Conservation (phyloP, 331 rosid genomes). For the Pyracantha coccinea region DNA sequence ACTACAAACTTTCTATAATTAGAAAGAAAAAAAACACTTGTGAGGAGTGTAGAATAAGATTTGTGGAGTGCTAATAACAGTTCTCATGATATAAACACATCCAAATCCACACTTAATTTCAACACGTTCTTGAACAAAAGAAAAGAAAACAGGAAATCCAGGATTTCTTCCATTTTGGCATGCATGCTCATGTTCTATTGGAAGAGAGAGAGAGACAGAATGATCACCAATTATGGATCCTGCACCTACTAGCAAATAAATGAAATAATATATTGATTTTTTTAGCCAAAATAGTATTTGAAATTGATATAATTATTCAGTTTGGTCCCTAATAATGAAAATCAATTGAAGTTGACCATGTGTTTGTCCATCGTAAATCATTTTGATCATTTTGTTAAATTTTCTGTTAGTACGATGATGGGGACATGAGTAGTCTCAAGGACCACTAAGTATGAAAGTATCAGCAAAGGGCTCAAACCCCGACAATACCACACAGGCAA, state of each 20-base stretch:
- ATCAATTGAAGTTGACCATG: too few species aligned
- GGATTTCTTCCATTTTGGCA: neutral
- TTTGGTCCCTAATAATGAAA: too few species aligned
- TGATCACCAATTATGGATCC: constrained; percentile 7
- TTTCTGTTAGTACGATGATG: too few species aligned
- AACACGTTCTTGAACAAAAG: neutral
- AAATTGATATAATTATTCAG: too few species aligned
- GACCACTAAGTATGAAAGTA: neutral
- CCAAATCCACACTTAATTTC: neutral
- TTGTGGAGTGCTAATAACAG: too few species aligned
- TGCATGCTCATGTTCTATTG: neutral
- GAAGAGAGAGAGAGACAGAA: neutral
- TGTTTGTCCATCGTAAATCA: too few species aligned
- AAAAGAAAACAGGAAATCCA: neutral
- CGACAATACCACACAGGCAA: constrained; percentile 2
- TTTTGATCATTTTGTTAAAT: too few species aligned
- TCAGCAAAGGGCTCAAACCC: neutral
- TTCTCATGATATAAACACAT: neutral
- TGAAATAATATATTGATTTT: neutral
- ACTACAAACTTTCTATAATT: too few species aligned
- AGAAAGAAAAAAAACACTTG: too few species aligned
- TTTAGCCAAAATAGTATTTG: too few species aligned
- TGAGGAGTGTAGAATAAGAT: too few species aligned
- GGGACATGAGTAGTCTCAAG: too few species aligned
- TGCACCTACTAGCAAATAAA: neutral